phyloP scores from a whole-genome alignment of 2,329 filamentous ascomycete species.

The Tolypocladium sp. region DNA sequence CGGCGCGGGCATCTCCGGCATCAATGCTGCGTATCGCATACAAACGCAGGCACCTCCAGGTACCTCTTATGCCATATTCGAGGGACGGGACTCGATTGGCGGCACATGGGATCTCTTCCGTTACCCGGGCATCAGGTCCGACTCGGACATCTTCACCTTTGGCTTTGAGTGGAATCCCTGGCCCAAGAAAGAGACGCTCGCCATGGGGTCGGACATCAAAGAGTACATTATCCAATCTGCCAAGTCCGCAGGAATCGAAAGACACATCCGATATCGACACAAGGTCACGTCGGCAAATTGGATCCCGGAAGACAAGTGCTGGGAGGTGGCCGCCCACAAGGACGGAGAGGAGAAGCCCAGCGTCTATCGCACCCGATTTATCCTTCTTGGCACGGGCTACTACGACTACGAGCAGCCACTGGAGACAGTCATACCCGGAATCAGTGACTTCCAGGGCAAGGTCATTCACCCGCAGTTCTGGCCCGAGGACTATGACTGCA shows the following conservation, averaged over 20 bases:
- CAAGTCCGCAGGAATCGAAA: constrained; percentile 40
- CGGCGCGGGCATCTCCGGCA: constrained; percentile 66
- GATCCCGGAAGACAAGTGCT: constrained; percentile 42
- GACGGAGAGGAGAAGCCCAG: constrained; percentile 16
- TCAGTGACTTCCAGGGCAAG: constrained; percentile 25
- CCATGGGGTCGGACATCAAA: constrained; percentile 40
- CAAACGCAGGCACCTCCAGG: constrained; percentile 41
- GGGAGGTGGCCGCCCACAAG: constrained; percentile 36
- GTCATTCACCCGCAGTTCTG: constrained; percentile 67
- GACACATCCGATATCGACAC: constrained; percentile 43
- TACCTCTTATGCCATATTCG: constrained; percentile 56
- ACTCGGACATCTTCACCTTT: constrained; percentile 53
- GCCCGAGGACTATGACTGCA: constrained; percentile 57
- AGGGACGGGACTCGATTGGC: constrained; percentile 55
- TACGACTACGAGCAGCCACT: constrained; percentile 59
- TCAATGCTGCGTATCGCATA: constrained; percentile 66
- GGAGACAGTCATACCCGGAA: constrained; percentile 34
- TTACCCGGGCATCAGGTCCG: constrained; percentile 63
- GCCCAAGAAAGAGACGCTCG: constrained; percentile 42
- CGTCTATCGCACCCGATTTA: constrained; percentile 34
- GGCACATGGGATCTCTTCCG: constrained; percentile 75
- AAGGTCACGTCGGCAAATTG: constrained; percentile 41
- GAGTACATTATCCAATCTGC: constrained; percentile 46
- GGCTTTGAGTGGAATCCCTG: constrained; percentile 65
- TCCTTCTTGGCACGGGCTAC: constrained; percentile 51